Conservation (phyloP, 805 yeast genomes). For the Lachancea kluyveri region DNA sequence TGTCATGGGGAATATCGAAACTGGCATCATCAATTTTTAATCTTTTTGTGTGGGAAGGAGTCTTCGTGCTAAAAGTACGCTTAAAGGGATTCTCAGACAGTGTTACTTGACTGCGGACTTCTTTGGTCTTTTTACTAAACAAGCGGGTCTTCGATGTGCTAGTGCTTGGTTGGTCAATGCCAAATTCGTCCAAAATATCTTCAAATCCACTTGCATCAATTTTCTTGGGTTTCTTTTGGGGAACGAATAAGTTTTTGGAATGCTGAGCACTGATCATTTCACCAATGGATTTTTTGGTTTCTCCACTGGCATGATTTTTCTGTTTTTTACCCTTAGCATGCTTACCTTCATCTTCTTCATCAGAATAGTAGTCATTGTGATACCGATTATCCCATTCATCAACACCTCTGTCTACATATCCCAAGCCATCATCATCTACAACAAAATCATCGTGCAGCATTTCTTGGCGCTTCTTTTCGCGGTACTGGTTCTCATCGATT, state of each 20-base stretch:
- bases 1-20: neutral
- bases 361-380: slow-evolving; percentile 48
- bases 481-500: slow-evolving; percentile 73
- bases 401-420: slow-evolving; percentile 88
- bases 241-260: slow-evolving; percentile 38
- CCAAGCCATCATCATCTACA: slow-evolving; percentile 89
- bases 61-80: neutral
- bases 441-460: slow-evolving; percentile 87
- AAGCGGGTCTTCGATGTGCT: neutral
- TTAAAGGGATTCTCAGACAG: neutral
- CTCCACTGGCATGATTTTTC: no score
- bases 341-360: slow-evolving; percentile 39
- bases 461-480: slow-evolving; percentile 71
- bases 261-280: slow-evolving; percentile 45
- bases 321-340: slow-evolving; percentile 25
- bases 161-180: slow-evolving; percentile 16
- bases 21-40: slow-evolving; percentile 2
- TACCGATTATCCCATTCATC: slow-evolving; percentile 74
- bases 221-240: slow-evolving; percentile 28
- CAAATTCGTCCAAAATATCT: slow-evolving; percentile 57
- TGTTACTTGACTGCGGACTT: neutral
- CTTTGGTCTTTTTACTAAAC: neutral
- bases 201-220: slow-evolving; percentile 53
- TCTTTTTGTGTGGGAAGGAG: slow-evolving; percentile 2
- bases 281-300: slow-evolving; percentile 27